A percentile compares a stretch with the other conserved stretches of the same genome.
Conservation (phyloP, 1,139 yeast species). For the Taphrina populina region DNA sequence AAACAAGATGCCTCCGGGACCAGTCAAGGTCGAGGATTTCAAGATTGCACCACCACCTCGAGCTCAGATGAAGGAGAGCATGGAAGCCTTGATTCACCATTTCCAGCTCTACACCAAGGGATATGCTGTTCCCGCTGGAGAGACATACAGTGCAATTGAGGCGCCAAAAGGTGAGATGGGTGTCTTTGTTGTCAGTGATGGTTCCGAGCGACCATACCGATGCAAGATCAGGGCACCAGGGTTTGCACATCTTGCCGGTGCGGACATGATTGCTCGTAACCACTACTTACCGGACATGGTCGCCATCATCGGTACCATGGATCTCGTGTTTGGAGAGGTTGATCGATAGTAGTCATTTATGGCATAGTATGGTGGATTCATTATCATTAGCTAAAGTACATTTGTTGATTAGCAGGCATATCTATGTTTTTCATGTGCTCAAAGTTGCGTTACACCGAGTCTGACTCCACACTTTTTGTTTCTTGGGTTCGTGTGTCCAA, state of each 20-base stretch:
- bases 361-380: not conserved
- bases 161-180: slow-evolving; percentile 98
- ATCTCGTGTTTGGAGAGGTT: slow-evolving; percentile 61
- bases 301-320: slow-evolving; percentile 94
- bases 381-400: slow-evolving; percentile 8
- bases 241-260: slow-evolving; percentile 83
- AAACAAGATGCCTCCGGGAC: slow-evolving; percentile 90
- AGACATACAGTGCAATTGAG: slow-evolving; percentile 86
- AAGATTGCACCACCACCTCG: slow-evolving; percentile 84
- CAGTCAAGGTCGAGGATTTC: slow-evolving; percentile 86
- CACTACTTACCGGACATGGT: slow-evolving; percentile 90
- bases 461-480: too few relatives aligned
- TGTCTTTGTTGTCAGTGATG: slow-evolving; percentile 84
- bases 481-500: too few relatives aligned
- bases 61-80: slow-evolving; percentile 79
- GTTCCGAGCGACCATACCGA: slow-evolving; percentile 85
- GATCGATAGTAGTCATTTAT: slow-evolving; percentile 6
- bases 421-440: too few relatives aligned
- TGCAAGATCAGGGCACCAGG: slow-evolving; percentile 95
- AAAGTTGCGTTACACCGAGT: too few relatives aligned
- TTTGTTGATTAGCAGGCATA: slow-evolving; percentile 1
- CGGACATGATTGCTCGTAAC: slow-evolving; percentile 81
- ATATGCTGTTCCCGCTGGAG: slow-evolving; percentile 85
- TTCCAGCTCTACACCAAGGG: slow-evolving; percentile 86
- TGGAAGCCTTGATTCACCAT: slow-evolving; percentile 90